Evolutionary conservation across 495 filamentous ascomycete species (phyloP), one percentile per base, ranked within the genome.

Genomic region (Xylaria nigripes): DNA sequence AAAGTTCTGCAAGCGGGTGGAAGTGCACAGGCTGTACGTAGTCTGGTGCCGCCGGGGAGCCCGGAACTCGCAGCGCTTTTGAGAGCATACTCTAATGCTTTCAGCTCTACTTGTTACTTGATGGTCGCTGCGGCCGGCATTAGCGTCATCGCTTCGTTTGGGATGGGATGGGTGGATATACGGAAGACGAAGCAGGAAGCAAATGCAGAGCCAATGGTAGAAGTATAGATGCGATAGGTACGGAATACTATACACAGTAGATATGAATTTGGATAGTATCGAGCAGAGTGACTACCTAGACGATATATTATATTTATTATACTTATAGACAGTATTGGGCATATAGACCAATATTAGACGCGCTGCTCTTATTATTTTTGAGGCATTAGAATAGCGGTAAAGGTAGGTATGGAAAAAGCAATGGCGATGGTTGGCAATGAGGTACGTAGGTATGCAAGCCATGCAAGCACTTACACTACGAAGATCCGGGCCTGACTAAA

Each of bases 131-230:
- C 62, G 22, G 65, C 65, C 8, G 61, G 51, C 1, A 38, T 61
- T 6, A 60, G 57, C 16, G 66, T 69, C 34, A 15, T 71, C 10
- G 67, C 65, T 25, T 61, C 69, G 2, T 79, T 66, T 55, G 75
- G 76, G 0, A 75, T 79, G 71, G 78, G 77, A 18, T 81, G 76
- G 77, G 69, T 72, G 38, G 76, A 77, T 62, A 62, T 78, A 27
- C 66, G 73, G 51, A 76, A 76, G 65, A 75, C 23, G 30, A 55
- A 55, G 27, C 36, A 36, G n/a, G 34, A 55, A 18, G 36, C 9
- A 27, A 50, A 44, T 1, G 0, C 53, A 5, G 36, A 55, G 46
- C 45, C 40, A 6, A 2, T 18, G 23, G 38, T 34, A 16, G 53
- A 55, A 45, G 38, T 19, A 45, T 54, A 54, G 44, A 32, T 23